These are phyloP conservation scores for Phtheirospermum japonicum DNA, from an alignment of 257 asterid genomes.

Conservation along the genomic window DNA sequence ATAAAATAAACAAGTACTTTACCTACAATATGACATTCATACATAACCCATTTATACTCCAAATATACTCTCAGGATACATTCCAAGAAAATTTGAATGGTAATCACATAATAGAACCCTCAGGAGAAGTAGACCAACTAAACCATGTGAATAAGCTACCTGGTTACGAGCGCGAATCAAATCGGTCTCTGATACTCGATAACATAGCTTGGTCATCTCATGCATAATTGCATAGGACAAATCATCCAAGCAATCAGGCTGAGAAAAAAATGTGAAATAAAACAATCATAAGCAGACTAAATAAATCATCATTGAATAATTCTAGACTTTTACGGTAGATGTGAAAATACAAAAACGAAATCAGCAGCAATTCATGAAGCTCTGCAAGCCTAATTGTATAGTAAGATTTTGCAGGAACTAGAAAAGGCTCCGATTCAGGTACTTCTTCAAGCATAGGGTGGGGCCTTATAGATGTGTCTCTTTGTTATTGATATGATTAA, in stretches of 20 bases:
- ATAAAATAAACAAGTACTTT: not conserved
- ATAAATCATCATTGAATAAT: too few relatives aligned
- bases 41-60: not conserved
- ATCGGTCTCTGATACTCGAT: conserved; percentile 68
- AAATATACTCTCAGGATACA: not conserved
- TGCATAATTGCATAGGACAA: conserved; percentile 73
- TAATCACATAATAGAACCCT: conserved; percentile 3
- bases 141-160: conserved; percentile 34
- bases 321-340: too few relatives aligned
- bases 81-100: not conserved
- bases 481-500: not conserved
- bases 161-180: conserved; percentile 85
- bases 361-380: not conserved
- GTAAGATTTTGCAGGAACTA: not conserved
- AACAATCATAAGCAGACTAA: conserved; percentile 6
- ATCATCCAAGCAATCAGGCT: conserved; percentile 91
- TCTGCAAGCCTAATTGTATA: not conserved
- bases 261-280: conserved; percentile 23
- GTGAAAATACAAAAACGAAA: too few relatives aligned
- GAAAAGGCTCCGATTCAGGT: not conserved
- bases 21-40: not conserved
- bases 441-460: not conserved
- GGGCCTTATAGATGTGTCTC: not conserved
- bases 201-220: conserved; percentile 60
- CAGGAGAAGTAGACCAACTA: too few relatives aligned